Evolutionary conservation across 352 stramenopile species (phyloP).

Genomic region (Globisporangium uncinulatum): DNA sequence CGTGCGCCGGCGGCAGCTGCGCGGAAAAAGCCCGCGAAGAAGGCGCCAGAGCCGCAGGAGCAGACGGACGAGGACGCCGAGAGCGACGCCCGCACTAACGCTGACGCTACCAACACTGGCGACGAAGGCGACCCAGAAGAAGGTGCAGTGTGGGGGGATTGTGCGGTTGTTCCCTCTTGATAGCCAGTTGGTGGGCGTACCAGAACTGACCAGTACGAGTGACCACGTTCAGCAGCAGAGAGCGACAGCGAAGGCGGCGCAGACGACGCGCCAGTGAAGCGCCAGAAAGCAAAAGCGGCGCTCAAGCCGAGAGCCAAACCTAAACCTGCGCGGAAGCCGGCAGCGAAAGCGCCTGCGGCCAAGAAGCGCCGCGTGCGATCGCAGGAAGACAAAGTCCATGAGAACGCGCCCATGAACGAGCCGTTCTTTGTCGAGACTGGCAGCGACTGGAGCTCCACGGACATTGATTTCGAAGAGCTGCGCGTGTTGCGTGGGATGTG

Average conservation of each 20-base stretch:
- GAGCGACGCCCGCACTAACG: not conserved
- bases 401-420: conserved; percentile 46
- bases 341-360: conserved; percentile 1
- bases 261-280: not conserved
- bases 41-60: conserved; percentile 5
- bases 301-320: conserved; percentile 10
- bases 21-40: not conserved
- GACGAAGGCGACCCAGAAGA: not conserved
- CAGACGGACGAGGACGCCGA: not conserved
- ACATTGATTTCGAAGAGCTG: conserved; percentile 75
- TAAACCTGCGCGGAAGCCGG: not conserved
- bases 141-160: not conserved
- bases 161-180: not conserved
- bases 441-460: conserved; percentile 56
- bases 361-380: conserved; percentile 60
- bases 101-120: not conserved
- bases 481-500: conserved; percentile 50
- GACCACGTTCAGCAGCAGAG: not conserved
- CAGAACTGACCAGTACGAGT: not conserved
- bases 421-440: conserved; percentile 74
- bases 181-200: no score
- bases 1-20: not conserved
- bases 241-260: conserved; percentile 1
- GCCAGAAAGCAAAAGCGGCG: conserved; percentile 14
- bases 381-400: conserved; percentile 42